Evolutionary conservation across 805 yeast species (phyloP), one percentile per base, ranked within the genome.

Genomic region (Myxozyma nipponensis): DNA sequence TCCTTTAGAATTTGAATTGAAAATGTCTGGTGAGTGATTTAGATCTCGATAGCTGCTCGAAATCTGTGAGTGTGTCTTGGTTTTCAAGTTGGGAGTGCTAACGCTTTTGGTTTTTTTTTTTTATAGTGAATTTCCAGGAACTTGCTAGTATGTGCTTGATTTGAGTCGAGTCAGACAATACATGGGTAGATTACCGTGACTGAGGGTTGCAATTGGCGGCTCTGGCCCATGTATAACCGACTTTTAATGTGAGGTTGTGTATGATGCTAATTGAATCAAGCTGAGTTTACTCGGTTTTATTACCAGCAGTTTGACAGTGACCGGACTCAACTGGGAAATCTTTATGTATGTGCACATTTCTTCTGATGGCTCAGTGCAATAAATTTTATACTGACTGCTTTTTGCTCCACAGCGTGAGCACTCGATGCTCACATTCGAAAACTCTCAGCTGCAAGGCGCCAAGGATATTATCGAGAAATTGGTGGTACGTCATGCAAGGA

Each of bases 371-470:
- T 28, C 32, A 13, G 13, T 7, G n/a, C n/a, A n/a, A n/a, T n/a
- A n/a, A n/a, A n/a, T n/a, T n/a, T n/a, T n/a, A n/a, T n/a, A n/a
- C n/a, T n/a, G n/a, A n/a, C n/a, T n/a, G n/a, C n/a, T n/a, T n/a
- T n/a, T n/a, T n/a, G 7, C 13, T 7, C 21, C 1, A 30, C 42
- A 75, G 81, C 86, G 99, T 69, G 96, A 88, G 56, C 90, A 86
- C 69, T 89, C 97, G 25, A 93, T 93, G 99, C 77, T 93, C 72
- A 93, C 98, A 42, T 93, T 93, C 64, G 98, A 93, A 74, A 83
- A 90, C 48, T 76, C 89, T 52, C 97, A 91, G 76, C 77, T 86
- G 60, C 98, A 91, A 75, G 98, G 99, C 61, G 86, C 95, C 51
- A 83, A 84, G 74, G 84, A 76, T 63, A 93, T 93, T 65, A 89